Conservation (phyloP, 2,329 filamentous ascomycete species). For the Tothia fuscella region DNA sequence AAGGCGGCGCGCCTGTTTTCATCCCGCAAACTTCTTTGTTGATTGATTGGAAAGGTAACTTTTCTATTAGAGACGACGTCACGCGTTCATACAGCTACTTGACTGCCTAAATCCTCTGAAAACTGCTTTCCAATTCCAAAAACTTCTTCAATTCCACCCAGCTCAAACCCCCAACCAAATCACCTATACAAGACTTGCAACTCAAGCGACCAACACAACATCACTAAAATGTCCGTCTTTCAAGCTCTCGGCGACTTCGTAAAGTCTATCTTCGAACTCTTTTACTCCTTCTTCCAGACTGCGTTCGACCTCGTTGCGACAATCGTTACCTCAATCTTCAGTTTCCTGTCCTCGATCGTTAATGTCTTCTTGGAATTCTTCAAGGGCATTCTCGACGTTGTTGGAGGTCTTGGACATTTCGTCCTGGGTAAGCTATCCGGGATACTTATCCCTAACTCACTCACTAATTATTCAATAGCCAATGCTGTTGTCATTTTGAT, state of each 20-base stretch:
- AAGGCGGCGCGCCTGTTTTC: no score
- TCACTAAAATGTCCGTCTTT: constrained; percentile 18
- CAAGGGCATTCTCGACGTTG: constrained; percentile 24
- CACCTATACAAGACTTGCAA: no score
- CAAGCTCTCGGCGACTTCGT: constrained; percentile 28
- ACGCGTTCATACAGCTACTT: no score
- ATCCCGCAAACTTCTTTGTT: no score
- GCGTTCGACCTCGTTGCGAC: constrained; percentile 24
- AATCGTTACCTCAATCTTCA: constrained; percentile 23
- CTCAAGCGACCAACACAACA: no score
- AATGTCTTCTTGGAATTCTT: constrained; percentile 26
- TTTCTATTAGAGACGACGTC: no score
- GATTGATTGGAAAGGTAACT: no score
- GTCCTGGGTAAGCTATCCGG: constrained; percentile 23
- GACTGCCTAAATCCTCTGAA: no score
- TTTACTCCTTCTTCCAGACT: constrained; percentile 27
- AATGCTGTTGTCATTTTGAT: constrained; percentile 6
- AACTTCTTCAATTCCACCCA: no score
- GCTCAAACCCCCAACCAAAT: no score
- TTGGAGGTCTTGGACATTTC: constrained; percentile 30
- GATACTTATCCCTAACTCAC: neutral
- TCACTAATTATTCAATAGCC: constrained; percentile 2
- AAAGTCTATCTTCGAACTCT: constrained; percentile 32
- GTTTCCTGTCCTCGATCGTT: constrained; percentile 28
- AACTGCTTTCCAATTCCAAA: no score